Percentiles rank a stretch among this genome's conserved stretches.
These are phyloP conservation scores for Chimonanthus salicifolius DNA, from an alignment of 164 flowering plant genomes.

Conservation along the genomic window DNA sequence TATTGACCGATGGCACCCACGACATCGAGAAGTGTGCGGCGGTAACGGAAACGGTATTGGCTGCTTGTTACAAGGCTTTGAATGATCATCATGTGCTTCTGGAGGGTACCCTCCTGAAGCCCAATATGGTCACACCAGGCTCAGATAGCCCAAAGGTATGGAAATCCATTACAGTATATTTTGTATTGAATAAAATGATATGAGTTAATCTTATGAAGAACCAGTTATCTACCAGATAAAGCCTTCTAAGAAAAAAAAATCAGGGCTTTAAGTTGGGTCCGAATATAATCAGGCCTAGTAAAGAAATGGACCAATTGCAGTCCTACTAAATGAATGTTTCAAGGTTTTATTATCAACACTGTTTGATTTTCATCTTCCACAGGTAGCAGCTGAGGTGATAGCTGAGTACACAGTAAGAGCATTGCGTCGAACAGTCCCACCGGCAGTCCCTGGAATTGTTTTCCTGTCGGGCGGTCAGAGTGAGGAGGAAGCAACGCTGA, in stretches of 20 bases:
- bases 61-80: conserved; percentile 18
- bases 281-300: too few relatives aligned
- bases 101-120: conserved; percentile 77
- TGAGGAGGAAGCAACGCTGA: conserved; percentile 75
- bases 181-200: too few relatives aligned
- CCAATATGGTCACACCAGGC: conserved; percentile 88
- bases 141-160: conserved; percentile 73
- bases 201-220: too few relatives aligned
- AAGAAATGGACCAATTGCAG: too few relatives aligned
- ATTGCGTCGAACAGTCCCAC: conserved; percentile 66
- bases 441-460: conserved; percentile 82
- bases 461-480: conserved; percentile 80
- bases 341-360: neutral
- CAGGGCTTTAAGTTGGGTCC: too few relatives aligned
- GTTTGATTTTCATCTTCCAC: neutral
- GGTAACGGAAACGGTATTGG: conserved; percentile 64
- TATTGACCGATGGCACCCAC: conserved; percentile 63
- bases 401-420: conserved; percentile 73
- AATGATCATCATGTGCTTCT: conserved; percentile 82
- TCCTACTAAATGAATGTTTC: too few relatives aligned
- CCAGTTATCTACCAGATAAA: too few relatives aligned
- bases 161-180: too few relatives aligned
- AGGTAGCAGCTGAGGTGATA: conserved; percentile 63
- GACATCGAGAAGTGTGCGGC: conserved; percentile 65
- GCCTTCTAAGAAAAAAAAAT: too few relatives aligned